A percentile compares a stretch with the other conserved stretches of the same genome.
Evolutionary conservation across 805 yeast species (phyloP).

Genomic region (Schizosaccharomyces octosporus): DNA sequence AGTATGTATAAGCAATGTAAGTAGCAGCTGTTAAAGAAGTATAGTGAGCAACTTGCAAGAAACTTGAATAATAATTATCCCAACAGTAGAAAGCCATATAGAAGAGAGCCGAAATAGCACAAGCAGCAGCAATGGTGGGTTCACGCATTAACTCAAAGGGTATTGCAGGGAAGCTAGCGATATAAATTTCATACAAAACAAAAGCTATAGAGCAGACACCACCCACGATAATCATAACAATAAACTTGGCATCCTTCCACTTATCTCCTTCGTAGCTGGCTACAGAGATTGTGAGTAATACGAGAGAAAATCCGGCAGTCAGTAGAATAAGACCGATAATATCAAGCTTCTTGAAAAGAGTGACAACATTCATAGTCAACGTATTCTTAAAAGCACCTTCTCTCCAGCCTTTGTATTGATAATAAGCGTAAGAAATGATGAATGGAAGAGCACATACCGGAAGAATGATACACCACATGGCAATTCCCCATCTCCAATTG

Average conservation of each 20-base stretch:
- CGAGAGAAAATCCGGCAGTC: conserved; percentile 15
- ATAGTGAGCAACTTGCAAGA: conserved; percentile 32
- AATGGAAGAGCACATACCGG: conserved; percentile 17
- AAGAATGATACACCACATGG: conserved; percentile 22
- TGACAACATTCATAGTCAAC: background rate
- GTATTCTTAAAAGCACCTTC: conserved; percentile 9
- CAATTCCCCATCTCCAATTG: conserved; percentile 28
- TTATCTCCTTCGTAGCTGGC: conserved; percentile 13
- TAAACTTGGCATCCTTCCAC: conserved; percentile 15
- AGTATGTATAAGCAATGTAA: conserved; percentile 6
- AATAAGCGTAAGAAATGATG: conserved; percentile 11
- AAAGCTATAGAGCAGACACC: conserved; percentile 24
- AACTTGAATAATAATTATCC: conserved; percentile 22
- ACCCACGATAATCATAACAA: conserved; percentile 21
- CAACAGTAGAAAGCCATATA: conserved; percentile 20
- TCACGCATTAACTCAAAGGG: conserved; percentile 31
- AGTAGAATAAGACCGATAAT: conserved; percentile 16
- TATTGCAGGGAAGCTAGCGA: conserved; percentile 31
- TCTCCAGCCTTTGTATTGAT: conserved; percentile 13
- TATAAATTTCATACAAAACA: conserved; percentile 26
- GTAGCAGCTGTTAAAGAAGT: conserved; percentile 33
- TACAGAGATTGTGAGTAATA: conserved; percentile 18
- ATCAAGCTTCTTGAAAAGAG: background rate
- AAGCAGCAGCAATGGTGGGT: conserved; percentile 42
- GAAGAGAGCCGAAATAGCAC: conserved; percentile 21